Base-by-base conservation (phyloP, 1,284 basidiomycete species). In the Abortiporus biennis region DNA sequence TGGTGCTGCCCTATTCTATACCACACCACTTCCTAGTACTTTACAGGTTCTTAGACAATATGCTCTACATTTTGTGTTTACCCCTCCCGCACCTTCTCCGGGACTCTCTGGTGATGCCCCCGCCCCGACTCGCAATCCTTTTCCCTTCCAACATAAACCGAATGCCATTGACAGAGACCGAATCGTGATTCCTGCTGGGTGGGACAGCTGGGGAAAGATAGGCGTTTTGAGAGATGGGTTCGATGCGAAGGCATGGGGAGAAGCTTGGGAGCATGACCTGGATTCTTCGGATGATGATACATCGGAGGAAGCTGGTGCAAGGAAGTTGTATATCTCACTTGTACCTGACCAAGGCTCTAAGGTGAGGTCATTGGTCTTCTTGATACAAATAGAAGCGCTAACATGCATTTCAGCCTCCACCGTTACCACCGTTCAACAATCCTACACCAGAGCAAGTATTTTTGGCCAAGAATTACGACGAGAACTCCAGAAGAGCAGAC, bases 191-290 rank as follows among this genome's bases (percentile, higher is more conserved):
- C 96, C 95, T 1, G 76, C 88, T 1, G 96, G 95, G 2, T 99
- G 95, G 96, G 95, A 99, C 61, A 90, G 86, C 49, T 97, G 91
- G 88, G 93, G 92, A 2, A 98, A 98, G 71, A 97, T 98, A 49
- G 74, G 76, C 2, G 87, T 97, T 2, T 66, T 98, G 42, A 71
- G 92, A 37, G 95, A 98, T 34, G 86, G 90, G 0, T 99, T 98
- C 54, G 92, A 96, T 47, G 81, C 89, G 1, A 82, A 78, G 40
- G 61, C 73, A 36, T 88, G 91, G 75, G 82, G 80, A 1, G 81
- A 85, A 42, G 89, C 86, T 17, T 97, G 91, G 89, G 87, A 92
- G 47, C 66, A 67, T 36, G 82, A 85, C 52, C 52, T 86, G 6
- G 71, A 75, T 2, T 56, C 58, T 6, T 62, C 47, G 0, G 70